phyloP scores from a whole-genome alignment of 164 flowering plant species.

The Protea cynaroides region DNA sequence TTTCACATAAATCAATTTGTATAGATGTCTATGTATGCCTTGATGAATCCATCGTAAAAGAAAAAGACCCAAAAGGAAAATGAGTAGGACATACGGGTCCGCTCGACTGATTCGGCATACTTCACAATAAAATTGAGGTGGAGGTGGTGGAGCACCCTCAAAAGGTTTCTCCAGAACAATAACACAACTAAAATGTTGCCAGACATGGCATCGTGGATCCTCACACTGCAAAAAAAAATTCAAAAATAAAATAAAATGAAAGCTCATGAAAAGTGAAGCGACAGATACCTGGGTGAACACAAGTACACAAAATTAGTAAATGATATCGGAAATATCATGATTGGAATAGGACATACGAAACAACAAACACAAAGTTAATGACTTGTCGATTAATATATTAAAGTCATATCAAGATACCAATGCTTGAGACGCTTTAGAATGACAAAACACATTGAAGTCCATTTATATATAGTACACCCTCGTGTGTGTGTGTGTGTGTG shows the following conservation, averaged over 20 bases:
- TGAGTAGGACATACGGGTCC: slow-evolving; percentile 77
- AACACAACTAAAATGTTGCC: slow-evolving; percentile 91
- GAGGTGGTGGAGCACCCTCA: slow-evolving; percentile 54
- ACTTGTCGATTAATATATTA: too few relatives aligned
- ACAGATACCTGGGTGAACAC: background rate
- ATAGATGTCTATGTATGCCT: too few relatives aligned
- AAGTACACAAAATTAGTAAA: background rate
- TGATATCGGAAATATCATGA: background rate
- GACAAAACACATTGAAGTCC: too few relatives aligned
- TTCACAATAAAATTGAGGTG: slow-evolving; percentile 79
- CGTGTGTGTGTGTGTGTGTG: too few relatives aligned
- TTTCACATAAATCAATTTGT: too few relatives aligned
- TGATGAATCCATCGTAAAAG: too few relatives aligned
- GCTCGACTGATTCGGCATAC: slow-evolving; percentile 84
- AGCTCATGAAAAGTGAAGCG: background rate
- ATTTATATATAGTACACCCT: too few relatives aligned
- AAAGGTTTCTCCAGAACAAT: slow-evolving; percentile 77
- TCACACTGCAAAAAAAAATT: slow-evolving; percentile 65
- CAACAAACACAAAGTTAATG: background rate
- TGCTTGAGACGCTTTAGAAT: too few relatives aligned
- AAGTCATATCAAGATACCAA: too few relatives aligned
- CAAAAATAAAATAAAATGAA: background rate
- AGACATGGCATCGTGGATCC: slow-evolving; percentile 62
- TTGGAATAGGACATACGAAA: too few relatives aligned
- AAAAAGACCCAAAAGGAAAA: slow-evolving; percentile 3